These are phyloP conservation scores for Fusarium tupiense DNA, from an alignment of 2,329 filamentous ascomycete species.

Conservation along the genomic window DNA sequence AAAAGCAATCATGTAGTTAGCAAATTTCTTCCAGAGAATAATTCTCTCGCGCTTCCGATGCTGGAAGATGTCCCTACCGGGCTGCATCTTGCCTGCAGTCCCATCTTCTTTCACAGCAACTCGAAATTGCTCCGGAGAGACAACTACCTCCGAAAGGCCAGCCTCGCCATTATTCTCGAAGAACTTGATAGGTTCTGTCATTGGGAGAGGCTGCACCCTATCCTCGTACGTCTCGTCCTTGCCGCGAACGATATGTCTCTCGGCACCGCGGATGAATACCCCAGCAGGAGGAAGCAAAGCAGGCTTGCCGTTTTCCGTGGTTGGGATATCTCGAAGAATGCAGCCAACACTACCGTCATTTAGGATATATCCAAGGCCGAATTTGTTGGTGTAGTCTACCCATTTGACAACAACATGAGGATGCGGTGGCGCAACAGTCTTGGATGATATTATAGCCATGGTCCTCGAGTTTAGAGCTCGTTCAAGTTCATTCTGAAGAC, in stretches of 20 bases:
- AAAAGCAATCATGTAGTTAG: slow-evolving; percentile 79
- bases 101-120: slow-evolving; percentile 65
- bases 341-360: slow-evolving; percentile 85
- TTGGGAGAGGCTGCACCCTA: slow-evolving; percentile 70
- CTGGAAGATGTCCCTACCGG: slow-evolving; percentile 72
- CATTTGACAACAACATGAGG: slow-evolving; percentile 78
- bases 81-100: slow-evolving; percentile 67
- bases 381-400: slow-evolving; percentile 91
- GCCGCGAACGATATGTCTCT: slow-evolving; percentile 73
- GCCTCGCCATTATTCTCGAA: slow-evolving; percentile 75
- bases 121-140: slow-evolving; percentile 71
- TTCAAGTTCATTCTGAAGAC: slow-evolving; percentile 69
- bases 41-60: slow-evolving; percentile 73
- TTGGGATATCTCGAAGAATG: slow-evolving; percentile 67
- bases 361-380: slow-evolving; percentile 84
- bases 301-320: slow-evolving; percentile 59
- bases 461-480: slow-evolving; percentile 70
- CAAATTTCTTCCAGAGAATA: slow-evolving; percentile 77
- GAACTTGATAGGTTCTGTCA: slow-evolving; percentile 72
- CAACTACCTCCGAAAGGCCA: slow-evolving; percentile 70
- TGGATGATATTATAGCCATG: slow-evolving; percentile 67
- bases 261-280: slow-evolving; percentile 76
- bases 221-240: slow-evolving; percentile 65
- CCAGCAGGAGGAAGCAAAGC: slow-evolving; percentile 74
- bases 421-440: slow-evolving; percentile 63